Conservation (phyloP, 2,329 filamentous ascomycete genomes). For the Penicillium sp. region DNA sequence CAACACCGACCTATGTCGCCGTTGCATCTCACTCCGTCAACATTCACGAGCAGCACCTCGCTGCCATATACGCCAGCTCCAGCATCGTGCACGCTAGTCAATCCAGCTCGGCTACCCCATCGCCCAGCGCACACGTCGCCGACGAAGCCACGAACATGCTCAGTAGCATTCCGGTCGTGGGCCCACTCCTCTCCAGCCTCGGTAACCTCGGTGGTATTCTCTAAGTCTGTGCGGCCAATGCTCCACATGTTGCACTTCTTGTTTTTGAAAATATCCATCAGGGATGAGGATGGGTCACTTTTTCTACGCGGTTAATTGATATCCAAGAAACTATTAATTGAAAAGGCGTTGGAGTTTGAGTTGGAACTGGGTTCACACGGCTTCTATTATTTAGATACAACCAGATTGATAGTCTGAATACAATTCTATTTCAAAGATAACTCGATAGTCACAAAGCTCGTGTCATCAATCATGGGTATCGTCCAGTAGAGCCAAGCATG, state of each 20-base stretch:
- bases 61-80: constrained; percentile 1
- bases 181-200: constrained; percentile 6
- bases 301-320: constrained; percentile 14
- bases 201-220: not conserved
- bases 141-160: not conserved
- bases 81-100: not conserved
- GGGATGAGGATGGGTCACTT: constrained; percentile 4
- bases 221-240: not conserved
- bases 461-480: constrained; percentile 26
- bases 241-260: constrained; percentile 3
- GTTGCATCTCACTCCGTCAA: not conserved
- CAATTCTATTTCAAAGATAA: not conserved
- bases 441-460: not conserved
- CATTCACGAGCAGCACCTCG: constrained; percentile 6
- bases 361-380: not conserved
- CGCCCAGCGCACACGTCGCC: constrained; percentile 7
- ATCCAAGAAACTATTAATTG: constrained; percentile 19
- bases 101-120: constrained; percentile 12
- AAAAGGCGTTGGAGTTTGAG: constrained; percentile 3
- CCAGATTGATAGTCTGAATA: constrained; percentile 9
- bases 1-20: not conserved
- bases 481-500: constrained; percentile 45
- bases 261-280: constrained; percentile 10
- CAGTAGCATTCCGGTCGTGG: not conserved
- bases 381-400: constrained; percentile 3